These are phyloP conservation scores for Xylona heveae DNA, from an alignment of 495 filamentous ascomycete species.

Conservation along the genomic window DNA sequence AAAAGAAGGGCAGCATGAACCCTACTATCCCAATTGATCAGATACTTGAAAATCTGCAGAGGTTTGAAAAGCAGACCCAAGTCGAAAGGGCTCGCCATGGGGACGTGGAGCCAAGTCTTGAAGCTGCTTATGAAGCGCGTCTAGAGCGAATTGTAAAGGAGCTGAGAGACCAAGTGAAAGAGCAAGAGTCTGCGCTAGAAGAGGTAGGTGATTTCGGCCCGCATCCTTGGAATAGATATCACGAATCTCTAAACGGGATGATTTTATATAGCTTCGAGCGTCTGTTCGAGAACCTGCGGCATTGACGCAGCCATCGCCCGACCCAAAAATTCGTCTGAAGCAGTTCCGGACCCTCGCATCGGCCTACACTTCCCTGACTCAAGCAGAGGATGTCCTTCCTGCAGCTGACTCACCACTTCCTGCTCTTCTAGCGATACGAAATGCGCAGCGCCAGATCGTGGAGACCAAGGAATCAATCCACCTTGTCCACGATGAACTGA, in stretches of 20 bases:
- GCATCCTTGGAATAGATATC: too few species aligned
- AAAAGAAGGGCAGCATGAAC: background rate
- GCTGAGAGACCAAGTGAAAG: conserved; percentile 39
- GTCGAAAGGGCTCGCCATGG: background rate
- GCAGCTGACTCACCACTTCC: conserved; percentile 43
- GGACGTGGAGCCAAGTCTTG: conserved; percentile 4
- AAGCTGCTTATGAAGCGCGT: conserved; percentile 21
- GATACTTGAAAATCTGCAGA: background rate
- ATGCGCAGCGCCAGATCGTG: conserved; percentile 35
- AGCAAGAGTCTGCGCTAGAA: conserved; percentile 40
- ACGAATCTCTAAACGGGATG: conserved; percentile 5
- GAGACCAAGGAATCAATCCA: conserved; percentile 38
- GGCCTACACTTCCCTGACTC: conserved; percentile 33
- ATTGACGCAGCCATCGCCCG: conserved; percentile 14
- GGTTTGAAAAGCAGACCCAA: background rate
- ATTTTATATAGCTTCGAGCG: background rate
- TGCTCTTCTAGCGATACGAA: conserved; percentile 45
- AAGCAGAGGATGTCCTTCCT: conserved; percentile 29
- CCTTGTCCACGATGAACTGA: conserved; percentile 30
- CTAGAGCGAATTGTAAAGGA: conserved; percentile 42
- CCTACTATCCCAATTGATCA: background rate
- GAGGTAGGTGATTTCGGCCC: conserved; percentile 17
- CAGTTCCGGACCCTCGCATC: conserved; percentile 35
- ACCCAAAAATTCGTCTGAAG: conserved; percentile 23
- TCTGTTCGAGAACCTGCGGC: conserved; percentile 7